Conservation (phyloP, 192 early-diverging fungal species). For the Linnemannia zychae region DNA sequence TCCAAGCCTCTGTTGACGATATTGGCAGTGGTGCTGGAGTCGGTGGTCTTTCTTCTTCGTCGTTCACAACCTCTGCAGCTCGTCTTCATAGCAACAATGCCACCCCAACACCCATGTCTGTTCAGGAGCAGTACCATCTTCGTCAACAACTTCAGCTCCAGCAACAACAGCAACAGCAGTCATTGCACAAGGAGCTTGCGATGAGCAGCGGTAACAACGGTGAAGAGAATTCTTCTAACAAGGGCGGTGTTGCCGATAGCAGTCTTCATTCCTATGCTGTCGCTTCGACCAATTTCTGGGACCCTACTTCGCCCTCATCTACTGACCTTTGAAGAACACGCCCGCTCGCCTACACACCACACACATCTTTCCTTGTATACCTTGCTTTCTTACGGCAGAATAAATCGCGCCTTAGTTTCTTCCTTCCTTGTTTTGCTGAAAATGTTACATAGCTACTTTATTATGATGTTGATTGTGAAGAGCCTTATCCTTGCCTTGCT, state of each 20-base stretch:
- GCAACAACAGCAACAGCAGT: conserved; percentile 25
- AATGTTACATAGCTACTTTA: background rate
- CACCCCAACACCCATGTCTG: conserved; percentile 39
- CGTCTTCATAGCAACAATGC: conserved; percentile 35
- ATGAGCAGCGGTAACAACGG: background rate
- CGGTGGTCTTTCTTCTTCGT: background rate
- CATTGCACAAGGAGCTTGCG: background rate
- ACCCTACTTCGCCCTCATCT: conserved; percentile 12
- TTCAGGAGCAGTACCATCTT: conserved; percentile 28
- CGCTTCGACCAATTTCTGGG: conserved; percentile 41
- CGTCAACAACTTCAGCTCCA: conserved; percentile 22
- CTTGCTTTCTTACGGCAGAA: background rate
- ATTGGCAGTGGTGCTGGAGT: background rate
- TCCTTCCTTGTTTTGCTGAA: background rate
- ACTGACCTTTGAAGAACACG: background rate
- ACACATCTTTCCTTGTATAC: background rate
- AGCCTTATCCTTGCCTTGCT: conserved; percentile 16
- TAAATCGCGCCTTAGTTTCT: background rate
- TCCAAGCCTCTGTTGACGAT: conserved; percentile 9
- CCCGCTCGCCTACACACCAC: background rate
- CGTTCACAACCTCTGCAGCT: background rate
- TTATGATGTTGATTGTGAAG: background rate
- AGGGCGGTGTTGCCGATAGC: background rate
- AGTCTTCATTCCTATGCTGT: conserved; percentile 25
- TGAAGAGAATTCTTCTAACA: background rate